Percentiles rank a stretch among this genome's conserved stretches.
phyloP scores from a whole-genome alignment of 805 yeast species.

The Torulaspora franciscae region DNA sequence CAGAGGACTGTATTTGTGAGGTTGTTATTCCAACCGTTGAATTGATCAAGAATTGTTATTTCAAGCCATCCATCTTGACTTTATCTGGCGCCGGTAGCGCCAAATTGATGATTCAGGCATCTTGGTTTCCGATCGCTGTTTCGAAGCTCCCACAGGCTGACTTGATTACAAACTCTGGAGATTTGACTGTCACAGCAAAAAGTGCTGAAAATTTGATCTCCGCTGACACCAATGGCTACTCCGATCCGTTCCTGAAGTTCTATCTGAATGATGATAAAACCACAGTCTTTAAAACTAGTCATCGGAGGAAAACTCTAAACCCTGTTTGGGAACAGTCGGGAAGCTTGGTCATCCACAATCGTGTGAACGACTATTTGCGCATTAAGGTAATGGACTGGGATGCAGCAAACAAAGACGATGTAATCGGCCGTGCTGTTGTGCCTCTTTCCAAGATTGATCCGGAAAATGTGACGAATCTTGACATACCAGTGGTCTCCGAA shows the following conservation, averaged over 20 bases:
- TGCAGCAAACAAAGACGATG: constrained; percentile 82
- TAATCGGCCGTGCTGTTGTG: constrained; percentile 60
- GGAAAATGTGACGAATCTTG: constrained; percentile 45
- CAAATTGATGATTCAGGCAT: constrained; percentile 53
- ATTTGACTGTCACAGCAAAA: constrained; percentile 53
- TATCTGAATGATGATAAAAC: constrained; percentile 59
- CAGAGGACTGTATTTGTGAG: constrained; percentile 56
- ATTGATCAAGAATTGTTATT: constrained; percentile 60
- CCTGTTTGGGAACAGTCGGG: constrained; percentile 86
- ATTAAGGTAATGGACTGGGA: constrained; percentile 85
- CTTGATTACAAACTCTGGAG: constrained; percentile 70
- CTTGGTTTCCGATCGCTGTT: constrained; percentile 73
- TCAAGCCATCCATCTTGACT: constrained; percentile 52
- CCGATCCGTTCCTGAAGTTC: constrained; percentile 83
- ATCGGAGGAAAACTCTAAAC: constrained; percentile 76
- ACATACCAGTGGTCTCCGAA: constrained; percentile 41
- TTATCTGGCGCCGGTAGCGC: constrained; percentile 51
- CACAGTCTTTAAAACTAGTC: constrained; percentile 65
- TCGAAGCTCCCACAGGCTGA: constrained; percentile 66
- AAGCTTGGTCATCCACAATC: constrained; percentile 51
- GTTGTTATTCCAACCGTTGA: constrained; percentile 60
- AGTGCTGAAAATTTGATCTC: constrained; percentile 67
- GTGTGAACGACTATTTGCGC: constrained; percentile 53
- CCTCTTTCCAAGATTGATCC: constrained; percentile 60
- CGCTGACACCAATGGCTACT: constrained; percentile 88